Evolutionary conservation across 2,329 filamentous ascomycete genomes (phyloP).

Genomic region (Thermothelomyces thermophilus): DNA sequence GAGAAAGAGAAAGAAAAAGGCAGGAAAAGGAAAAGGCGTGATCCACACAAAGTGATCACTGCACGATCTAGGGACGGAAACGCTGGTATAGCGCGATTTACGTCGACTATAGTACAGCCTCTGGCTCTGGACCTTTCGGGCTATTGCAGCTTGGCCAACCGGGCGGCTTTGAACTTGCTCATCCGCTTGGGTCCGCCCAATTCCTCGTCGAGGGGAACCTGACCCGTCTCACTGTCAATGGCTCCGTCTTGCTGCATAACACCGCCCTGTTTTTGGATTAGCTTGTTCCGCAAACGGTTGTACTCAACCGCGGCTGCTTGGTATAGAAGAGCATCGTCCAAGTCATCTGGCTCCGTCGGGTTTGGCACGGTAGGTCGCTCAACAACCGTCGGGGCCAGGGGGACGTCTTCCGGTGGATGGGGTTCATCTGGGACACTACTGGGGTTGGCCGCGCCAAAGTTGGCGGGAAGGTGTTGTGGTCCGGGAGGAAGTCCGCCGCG

Average conservation of each 20-base stretch:
- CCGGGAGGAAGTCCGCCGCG: constrained; percentile 32
- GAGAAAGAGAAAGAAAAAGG: background rate
- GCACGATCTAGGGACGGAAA: background rate
- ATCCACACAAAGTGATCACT: constrained; percentile 12
- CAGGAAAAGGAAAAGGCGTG: background rate
- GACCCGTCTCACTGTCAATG: constrained; percentile 45
- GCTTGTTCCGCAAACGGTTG: constrained; percentile 71
- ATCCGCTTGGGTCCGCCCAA: constrained; percentile 57
- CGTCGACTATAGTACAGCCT: constrained; percentile 22
- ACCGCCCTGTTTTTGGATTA: constrained; percentile 77
- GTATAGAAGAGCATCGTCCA: constrained; percentile 66
- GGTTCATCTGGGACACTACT: constrained; percentile 32
- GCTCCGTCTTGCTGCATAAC: constrained; percentile 68
- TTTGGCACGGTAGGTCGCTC: constrained; percentile 42
- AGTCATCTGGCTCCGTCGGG: constrained; percentile 49
- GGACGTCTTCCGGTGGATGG: constrained; percentile 44
- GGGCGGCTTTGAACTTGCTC: constrained; percentile 68
- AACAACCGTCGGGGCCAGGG: constrained; percentile 54
- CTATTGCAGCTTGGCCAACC: constrained; percentile 46
- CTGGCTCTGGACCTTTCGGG: constrained; percentile 27
- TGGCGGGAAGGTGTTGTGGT: constrained; percentile 39
- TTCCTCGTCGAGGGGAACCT: constrained; percentile 61
- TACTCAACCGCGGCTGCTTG: constrained; percentile 79
- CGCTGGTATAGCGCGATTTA: constrained; percentile 19
- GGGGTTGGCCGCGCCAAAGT: constrained; percentile 32